Evolutionary conservation across 2,329 filamentous ascomycete species (phyloP), one percentile per base, ranked within the genome.

Genomic region (Neophaeococcomyces aloes): DNA sequence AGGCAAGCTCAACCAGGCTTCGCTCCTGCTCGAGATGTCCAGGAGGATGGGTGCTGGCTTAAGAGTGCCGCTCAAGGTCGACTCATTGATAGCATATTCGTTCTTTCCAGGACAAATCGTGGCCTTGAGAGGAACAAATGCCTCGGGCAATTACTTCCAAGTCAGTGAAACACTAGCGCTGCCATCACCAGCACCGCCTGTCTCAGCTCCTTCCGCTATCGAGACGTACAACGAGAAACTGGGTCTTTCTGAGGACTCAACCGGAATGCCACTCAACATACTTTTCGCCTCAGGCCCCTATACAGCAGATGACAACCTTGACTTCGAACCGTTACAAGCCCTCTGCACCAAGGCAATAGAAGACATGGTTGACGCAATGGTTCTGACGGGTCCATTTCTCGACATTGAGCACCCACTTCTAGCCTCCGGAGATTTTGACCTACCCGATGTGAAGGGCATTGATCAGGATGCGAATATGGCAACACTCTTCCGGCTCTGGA

Each of bases 71-170:
- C 64, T 98, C 14, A 85, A 86, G 51, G 68, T 95, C 45, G 75
- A 82, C 48, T 74, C 74, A 2, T 61, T 94, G 1, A 66, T 71
- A 51, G 74, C 65, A 1, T 91, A 83, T 64, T 82, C 86, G 59
- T 86, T 96, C 67, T 96, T 96, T 60, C 91, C 89, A 0, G 91
- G 91, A 4, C 88, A 96, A 59, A 86, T 96, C 41, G 86, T 94
- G 23, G 91, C 89, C 5, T 65, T 96, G 21, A 75, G 75, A 48
- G 91, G 91, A 6, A 86, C 79, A 54, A 98, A 98, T 59, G 79
- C 86, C 15, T 86, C 86, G 0, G 89, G 89, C 0, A 75, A 79
- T 29, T 81, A 84, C 55, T 95, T 96, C 54, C 75, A 79, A 1
- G 86, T 91, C 25, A 79, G 75, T 27, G 79, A 95, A 57, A 65